Conservation (phyloP, 257 asterid genomes). For the Cinchona pubescens region DNA sequence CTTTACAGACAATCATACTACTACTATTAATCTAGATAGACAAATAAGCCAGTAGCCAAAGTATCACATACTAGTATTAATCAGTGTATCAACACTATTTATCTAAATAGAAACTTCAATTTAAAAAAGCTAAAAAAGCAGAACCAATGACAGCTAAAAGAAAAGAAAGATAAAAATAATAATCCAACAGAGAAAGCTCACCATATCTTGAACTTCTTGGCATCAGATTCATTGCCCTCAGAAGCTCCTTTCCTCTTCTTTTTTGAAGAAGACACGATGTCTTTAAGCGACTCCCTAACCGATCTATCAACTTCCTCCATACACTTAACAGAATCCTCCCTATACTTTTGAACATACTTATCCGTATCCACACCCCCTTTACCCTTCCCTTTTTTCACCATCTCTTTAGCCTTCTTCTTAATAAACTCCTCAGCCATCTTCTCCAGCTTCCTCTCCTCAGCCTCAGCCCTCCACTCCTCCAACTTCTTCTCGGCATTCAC, state of each 20-base stretch:
- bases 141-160: background rate
- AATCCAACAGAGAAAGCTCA: slow-evolving; percentile 27
- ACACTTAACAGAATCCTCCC: slow-evolving; percentile 77
- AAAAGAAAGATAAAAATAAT: background rate
- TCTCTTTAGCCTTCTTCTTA: slow-evolving; percentile 68
- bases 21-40: background rate
- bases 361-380: slow-evolving; percentile 52
- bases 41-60: background rate
- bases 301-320: slow-evolving; percentile 82
- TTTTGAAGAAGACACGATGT: slow-evolving; percentile 32
- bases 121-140: background rate
- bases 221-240: slow-evolving; percentile 29
- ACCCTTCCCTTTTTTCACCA: slow-evolving; percentile 49
- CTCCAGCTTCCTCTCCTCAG: slow-evolving; percentile 86
- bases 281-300: slow-evolving; percentile 67
- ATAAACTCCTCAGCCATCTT: slow-evolving; percentile 82
- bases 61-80: background rate
- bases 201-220: slow-evolving; percentile 77
- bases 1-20: background rate
- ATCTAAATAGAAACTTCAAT: background rate
- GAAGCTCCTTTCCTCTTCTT: slow-evolving; percentile 57
- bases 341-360: slow-evolving; percentile 81
- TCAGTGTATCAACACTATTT: background rate
- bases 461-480: slow-evolving; percentile 92
- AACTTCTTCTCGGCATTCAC: slow-evolving; percentile 96